Evolutionary conservation across 345 rosid species (phyloP), one percentile per base, ranked within the genome.

Genomic region (Anastatica hierochuntica): DNA sequence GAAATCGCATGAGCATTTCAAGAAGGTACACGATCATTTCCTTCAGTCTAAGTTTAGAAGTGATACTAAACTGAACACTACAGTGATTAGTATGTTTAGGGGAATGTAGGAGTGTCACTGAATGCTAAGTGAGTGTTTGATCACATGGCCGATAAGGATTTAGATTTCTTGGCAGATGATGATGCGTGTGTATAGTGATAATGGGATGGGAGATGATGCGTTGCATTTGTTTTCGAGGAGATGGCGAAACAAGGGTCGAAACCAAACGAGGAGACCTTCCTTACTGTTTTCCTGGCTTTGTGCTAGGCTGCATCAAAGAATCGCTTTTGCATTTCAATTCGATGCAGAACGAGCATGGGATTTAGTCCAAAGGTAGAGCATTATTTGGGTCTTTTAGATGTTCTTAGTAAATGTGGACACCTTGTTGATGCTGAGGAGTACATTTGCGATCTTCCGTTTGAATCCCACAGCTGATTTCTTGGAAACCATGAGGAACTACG

Each of bases 11-110:
- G 95, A 80, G 69, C 77, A 78, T 64, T 79, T 85, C 0, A 85
- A 82, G 61, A 85, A 78, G 68, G 82, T 80, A n/a, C 87, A 82
- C 40, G 90, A 82, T 72, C 81, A 67, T 57, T 80, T 85, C 66
- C 66, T 85, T 37, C 82, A 77, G 47, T 80, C 85, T 1, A 50
- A 43, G 2, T 78, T 55, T 55, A 75, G 90, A 62, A 70, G 74
- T 43, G 88, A 85, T 71, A 60, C 76, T n/a, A 56, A 17, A 33
- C 52, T 82, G 64, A 80, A 71, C 71, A 73, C 80, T 40, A 72
- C 62, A 48, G 85, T 74, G 62, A 75, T 80, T 63, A 63, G 67
- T 55, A 85, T 82, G 90, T 85, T 68, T 44, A n/a, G 79, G 75
- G 7, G 80, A 66, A 31, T 78, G 87, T 47, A 65, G 14, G 9